phyloP scores from a whole-genome alignment of 2,329 filamentous ascomycete genomes.

The Trichoderma koningiopsis region DNA sequence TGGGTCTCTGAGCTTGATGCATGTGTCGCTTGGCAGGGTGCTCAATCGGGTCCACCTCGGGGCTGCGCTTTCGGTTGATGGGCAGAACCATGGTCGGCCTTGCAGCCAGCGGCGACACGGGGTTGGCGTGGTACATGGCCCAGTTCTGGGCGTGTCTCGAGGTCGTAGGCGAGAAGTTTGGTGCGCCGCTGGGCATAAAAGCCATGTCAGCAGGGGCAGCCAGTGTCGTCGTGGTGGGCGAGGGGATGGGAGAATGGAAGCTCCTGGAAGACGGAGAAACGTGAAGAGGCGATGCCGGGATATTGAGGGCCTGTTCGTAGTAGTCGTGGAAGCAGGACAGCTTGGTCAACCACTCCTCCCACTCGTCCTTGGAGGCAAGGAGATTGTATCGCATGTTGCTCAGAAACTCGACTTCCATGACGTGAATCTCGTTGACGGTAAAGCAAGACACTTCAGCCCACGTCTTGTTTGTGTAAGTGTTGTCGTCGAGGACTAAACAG shows the following conservation, averaged over 20 bases:
- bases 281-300: constrained; percentile 42
- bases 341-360: constrained; percentile 84
- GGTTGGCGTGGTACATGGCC: constrained; percentile 43
- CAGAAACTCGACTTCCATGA: constrained; percentile 99
- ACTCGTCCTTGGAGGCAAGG: constrained; percentile 81
- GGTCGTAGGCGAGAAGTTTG: constrained; percentile 46
- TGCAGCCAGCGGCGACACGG: constrained; percentile 51
- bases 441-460: constrained; percentile 98
- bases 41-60: constrained; percentile 53
- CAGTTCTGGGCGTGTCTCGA: constrained; percentile 43
- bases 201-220: constrained; percentile 36
- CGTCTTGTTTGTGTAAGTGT: constrained; percentile 99
- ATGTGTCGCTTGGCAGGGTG: constrained; percentile 57
- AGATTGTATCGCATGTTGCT: constrained; percentile 98
- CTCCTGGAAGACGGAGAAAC: constrained; percentile 43
- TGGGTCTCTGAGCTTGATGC: constrained; percentile 30
- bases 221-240: constrained; percentile 47
- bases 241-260: constrained; percentile 52
- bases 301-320: constrained; percentile 68
- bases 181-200: constrained; percentile 39
- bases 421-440: constrained; percentile 89
- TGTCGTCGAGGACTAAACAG: constrained; percentile 81
- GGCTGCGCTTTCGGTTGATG: constrained; percentile 51
- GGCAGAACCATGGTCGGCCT: constrained; percentile 49
- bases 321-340: constrained; percentile 81